A percentile compares a stretch with the other conserved stretches of the same genome.
Conservation (phyloP, 2,329 filamentous ascomycete species). For the Aspergillus quadricinctus region DNA sequence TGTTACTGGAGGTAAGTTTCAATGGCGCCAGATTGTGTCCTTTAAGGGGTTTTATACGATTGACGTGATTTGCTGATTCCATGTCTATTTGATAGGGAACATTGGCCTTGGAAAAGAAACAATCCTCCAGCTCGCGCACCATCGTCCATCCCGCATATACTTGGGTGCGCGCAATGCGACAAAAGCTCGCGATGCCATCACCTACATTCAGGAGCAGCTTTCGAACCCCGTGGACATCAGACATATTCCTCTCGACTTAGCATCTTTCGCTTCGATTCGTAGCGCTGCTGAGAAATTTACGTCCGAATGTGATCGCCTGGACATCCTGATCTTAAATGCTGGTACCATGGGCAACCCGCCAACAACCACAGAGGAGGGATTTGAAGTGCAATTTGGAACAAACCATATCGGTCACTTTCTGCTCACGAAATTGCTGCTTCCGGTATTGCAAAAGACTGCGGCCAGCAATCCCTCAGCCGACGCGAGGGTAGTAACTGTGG, state of each 20-base stretch:
- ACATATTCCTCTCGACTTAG: slow-evolving; percentile 47
- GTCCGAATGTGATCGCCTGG: slow-evolving; percentile 38
- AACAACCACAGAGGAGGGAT: slow-evolving; percentile 36
- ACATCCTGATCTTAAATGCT: slow-evolving; percentile 45
- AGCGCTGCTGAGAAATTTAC: slow-evolving; percentile 42
- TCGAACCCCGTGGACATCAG: slow-evolving; percentile 36
- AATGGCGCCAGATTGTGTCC: not conserved
- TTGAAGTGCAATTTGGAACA: slow-evolving; percentile 45
- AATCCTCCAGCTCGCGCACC: slow-evolving; percentile 46
- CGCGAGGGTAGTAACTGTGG: slow-evolving; percentile 36
- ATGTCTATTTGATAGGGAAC: slow-evolving; percentile 33
- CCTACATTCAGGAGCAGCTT: slow-evolving; percentile 34
- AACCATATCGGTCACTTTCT: slow-evolving; percentile 47
- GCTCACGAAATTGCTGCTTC: slow-evolving; percentile 42
- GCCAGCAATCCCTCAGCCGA: slow-evolving; percentile 19
- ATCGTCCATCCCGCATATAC: slow-evolving; percentile 51
- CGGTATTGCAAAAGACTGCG: slow-evolving; percentile 36
- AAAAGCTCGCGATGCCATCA: slow-evolving; percentile 43
- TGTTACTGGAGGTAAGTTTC: slow-evolving; percentile 46
- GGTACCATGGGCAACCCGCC: slow-evolving; percentile 44
- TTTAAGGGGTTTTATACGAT: not conserved
- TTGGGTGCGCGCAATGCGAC: slow-evolving; percentile 48
- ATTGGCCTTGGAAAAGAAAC: slow-evolving; percentile 46
- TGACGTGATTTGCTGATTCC: not conserved
- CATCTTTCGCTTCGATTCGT: slow-evolving; percentile 48